A percentile compares a stretch with the other conserved stretches of the same genome.
These are phyloP conservation scores for Carex kokanica DNA, from an alignment of 176 grass and related monocot species.

Conservation along the genomic window DNA sequence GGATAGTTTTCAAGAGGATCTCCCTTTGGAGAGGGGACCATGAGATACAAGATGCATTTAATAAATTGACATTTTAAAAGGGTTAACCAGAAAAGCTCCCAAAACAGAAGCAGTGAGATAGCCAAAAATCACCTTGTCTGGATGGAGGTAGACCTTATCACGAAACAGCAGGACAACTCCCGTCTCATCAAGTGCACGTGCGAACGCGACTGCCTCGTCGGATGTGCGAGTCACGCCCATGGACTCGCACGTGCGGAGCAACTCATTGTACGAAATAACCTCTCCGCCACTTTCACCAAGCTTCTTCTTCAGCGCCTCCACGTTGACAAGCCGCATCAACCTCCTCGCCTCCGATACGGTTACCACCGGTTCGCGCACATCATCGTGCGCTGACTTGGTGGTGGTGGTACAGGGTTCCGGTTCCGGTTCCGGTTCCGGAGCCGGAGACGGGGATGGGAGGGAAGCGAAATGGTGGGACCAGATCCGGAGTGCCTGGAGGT, in stretches of 20 bases:
- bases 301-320: conserved; percentile 65
- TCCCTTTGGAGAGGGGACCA: background rate
- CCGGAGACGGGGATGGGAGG: conserved; percentile 17
- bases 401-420: background rate
- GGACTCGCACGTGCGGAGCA: conserved; percentile 70
- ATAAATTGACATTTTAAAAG: background rate
- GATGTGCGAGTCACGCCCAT: conserved; percentile 60
- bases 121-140: conserved; percentile 64
- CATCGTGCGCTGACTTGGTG: background rate
- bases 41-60: background rate
- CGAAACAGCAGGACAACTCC: conserved; percentile 86
- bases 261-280: conserved; percentile 65
- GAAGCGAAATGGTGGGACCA: conserved; percentile 34
- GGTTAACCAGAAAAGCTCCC: background rate
- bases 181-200: conserved; percentile 77
- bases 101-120: background rate
- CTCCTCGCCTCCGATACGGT: conserved; percentile 67
- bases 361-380: conserved; percentile 34
- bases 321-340: conserved; percentile 77
- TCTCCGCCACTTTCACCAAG: conserved; percentile 56
- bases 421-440: background rate
- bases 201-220: conserved; percentile 66
- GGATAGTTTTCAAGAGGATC: background rate
- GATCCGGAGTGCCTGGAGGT: background rate
- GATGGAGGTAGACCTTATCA: conserved; percentile 91